These are phyloP conservation scores for Mycena leptocephala DNA, from an alignment of 768 basidiomycete species.

Conservation along the genomic window DNA sequence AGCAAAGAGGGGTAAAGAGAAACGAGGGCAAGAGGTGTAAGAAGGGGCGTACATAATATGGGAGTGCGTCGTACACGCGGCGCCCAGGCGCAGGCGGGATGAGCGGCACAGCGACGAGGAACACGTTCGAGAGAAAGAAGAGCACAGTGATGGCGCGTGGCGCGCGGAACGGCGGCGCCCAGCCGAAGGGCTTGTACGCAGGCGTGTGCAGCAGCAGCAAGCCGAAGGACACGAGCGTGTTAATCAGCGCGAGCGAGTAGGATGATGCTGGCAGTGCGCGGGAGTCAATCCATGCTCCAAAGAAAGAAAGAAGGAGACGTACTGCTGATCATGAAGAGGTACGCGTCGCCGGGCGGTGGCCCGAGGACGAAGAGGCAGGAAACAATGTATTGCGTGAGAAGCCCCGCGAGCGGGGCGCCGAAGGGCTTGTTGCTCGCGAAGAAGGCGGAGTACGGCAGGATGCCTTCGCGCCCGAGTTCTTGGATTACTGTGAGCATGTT, in stretches of 20 bases:
- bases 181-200: conserved; percentile 60
- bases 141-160: conserved; percentile 64
- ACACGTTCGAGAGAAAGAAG: conserved; percentile 78
- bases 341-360: conserved; percentile 83
- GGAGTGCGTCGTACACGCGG: conserved; percentile 69
- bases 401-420: conserved; percentile 74
- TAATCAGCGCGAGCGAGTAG: conserved; percentile 72
- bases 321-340: conserved; percentile 80
- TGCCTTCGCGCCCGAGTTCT: conserved; percentile 81
- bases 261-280: conserved; percentile 63
- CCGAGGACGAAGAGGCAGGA: conserved; percentile 70
- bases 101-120: conserved; percentile 74
- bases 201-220: conserved; percentile 73
- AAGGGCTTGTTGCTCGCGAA: conserved; percentile 84
- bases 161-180: conserved; percentile 79
- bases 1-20: neutral
- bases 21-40: neutral
- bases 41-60: conserved; percentile 74
- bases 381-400: conserved; percentile 75
- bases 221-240: conserved; percentile 73
- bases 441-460: conserved; percentile 76
- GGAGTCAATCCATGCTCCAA: neutral
- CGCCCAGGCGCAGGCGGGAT: conserved; percentile 72
- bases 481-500: conserved; percentile 68
- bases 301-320: conserved; percentile 37